These are phyloP conservation scores for Trypanosoma grayi DNA, from an alignment of 208 protist genomes.

Conservation along the genomic window DNA sequence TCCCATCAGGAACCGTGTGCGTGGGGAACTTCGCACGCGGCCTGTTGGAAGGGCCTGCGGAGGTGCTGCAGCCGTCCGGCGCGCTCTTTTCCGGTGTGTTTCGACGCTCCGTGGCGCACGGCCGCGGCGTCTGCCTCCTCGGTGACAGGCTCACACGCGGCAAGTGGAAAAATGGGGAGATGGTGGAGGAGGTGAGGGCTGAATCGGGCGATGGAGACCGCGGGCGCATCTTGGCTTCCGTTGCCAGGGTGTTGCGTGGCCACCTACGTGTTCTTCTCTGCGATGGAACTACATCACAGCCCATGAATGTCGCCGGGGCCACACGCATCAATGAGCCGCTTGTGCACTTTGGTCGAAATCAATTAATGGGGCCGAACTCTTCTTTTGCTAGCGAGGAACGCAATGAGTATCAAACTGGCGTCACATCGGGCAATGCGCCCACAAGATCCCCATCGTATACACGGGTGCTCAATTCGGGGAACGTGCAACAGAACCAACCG, in stretches of 20 bases:
- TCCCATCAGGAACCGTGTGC: slow-evolving; percentile 60
- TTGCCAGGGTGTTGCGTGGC: background rate
- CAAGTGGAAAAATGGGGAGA: slow-evolving; percentile 31
- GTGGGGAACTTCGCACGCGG: slow-evolving; percentile 51
- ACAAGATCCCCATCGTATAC: background rate
- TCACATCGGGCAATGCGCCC: background rate
- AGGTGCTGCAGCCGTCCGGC: slow-evolving; percentile 53
- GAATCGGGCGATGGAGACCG: background rate
- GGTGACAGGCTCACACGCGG: slow-evolving; percentile 31
- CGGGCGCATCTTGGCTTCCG: background rate
- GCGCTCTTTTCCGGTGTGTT: slow-evolving; percentile 59
- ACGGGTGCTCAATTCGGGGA: background rate
- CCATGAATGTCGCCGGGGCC: too few relatives aligned
- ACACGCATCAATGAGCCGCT: background rate
- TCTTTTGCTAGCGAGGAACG: background rate
- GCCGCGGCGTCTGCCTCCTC: slow-evolving; percentile 36
- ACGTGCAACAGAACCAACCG: too few relatives aligned
- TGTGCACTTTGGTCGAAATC: background rate
- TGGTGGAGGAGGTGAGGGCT: background rate
- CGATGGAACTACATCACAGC: too few relatives aligned
- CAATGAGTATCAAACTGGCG: too few relatives aligned
- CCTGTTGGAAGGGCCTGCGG: slow-evolving; percentile 50
- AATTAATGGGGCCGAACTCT: background rate
- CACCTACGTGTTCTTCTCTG: background rate
- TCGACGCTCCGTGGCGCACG: slow-evolving; percentile 31